Conservation (phyloP, 345 rosid species). For the Euphorbia tirucalli region DNA sequence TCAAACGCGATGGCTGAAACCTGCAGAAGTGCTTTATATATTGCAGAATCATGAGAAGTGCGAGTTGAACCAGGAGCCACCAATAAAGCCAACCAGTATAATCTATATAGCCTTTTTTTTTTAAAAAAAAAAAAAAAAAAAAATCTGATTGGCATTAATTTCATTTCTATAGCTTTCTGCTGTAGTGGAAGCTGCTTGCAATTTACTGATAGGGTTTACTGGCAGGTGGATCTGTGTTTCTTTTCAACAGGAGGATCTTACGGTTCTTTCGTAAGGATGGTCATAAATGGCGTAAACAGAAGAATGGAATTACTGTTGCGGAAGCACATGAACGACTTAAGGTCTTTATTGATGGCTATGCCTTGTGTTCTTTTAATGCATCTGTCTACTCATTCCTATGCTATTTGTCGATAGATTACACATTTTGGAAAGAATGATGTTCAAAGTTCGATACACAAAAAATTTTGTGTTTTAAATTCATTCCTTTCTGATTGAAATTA, state of each 20-base stretch:
- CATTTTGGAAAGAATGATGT: too few species aligned
- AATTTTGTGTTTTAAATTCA: too few species aligned
- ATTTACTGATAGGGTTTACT: background rate
- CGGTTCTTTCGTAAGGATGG: conserved; percentile 84
- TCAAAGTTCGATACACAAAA: too few species aligned
- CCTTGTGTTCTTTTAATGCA: background rate
- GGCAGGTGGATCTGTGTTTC: conserved; percentile 82
- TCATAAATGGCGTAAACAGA: conserved; percentile 83
- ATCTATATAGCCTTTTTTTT: background rate
- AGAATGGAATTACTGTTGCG: conserved; percentile 79
- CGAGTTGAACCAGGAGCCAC: conserved; percentile 44
- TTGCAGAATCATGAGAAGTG: conserved; percentile 62
- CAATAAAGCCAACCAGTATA: conserved; percentile 55
- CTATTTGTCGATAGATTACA: too few species aligned
- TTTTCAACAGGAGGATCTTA: conserved; percentile 62
- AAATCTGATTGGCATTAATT: background rate
- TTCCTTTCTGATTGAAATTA: background rate
- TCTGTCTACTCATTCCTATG: too few species aligned
- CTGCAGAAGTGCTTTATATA: conserved; percentile 70
- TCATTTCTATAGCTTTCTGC: background rate
- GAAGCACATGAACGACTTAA: conserved; percentile 93
- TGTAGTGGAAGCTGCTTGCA: background rate
- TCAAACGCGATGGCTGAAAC: conserved; percentile 82
- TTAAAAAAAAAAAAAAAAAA: too few species aligned
- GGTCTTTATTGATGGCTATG: conserved; percentile 36